Base-by-base conservation (phyloP, 2,329 filamentous ascomycete genomes). In the Xylaria sp. region DNA sequence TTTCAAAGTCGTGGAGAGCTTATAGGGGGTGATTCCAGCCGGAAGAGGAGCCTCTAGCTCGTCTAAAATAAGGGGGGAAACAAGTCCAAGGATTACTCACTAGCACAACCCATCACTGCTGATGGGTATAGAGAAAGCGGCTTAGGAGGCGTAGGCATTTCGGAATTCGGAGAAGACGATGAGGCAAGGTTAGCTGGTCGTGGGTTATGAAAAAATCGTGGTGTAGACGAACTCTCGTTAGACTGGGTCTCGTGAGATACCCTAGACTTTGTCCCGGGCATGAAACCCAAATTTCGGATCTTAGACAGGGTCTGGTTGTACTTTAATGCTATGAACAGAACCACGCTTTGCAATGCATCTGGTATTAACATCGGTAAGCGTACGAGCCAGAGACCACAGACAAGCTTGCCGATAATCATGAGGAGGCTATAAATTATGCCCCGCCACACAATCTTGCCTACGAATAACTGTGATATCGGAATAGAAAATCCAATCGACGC, bases 401-500 rank as follows among this genome's bases (percentile, higher is more conserved):
- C 62, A 1, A 89, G 67, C 73, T 92, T 92, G 3, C 80, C 84
- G 1, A 92, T 57, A 0, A 83, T 74, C 92, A 96, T 96, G 3
- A 96, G 79, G 0, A 90, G 69, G 0, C 90, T 83, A 72, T 94
- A 96, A 0, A 94, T 83, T 0, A 94, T 68, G 0, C 92, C 92
- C 11, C 88, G 86, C 92, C 91, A 96, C 1, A 94, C 78, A 0
- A 92, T 83, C 0, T 79, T 73, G 0, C 86, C 86, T 0, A 77
- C 76, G 72, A 94, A 95, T 83, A 96, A 88, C 5, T 86, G 79
- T 0, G 85, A 87, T 33, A 95, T 90, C 0, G 92, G 92, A 1
- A 96, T 91, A 0, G 92, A 90, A 74, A 95, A 94, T 0, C 92
- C 92, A 39, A 95, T 90, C 0, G 85, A 87, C 0, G 85, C 82